Conservation (phyloP, 2,329 filamentous ascomycete species). For the Scedosporium boydii region DNA sequence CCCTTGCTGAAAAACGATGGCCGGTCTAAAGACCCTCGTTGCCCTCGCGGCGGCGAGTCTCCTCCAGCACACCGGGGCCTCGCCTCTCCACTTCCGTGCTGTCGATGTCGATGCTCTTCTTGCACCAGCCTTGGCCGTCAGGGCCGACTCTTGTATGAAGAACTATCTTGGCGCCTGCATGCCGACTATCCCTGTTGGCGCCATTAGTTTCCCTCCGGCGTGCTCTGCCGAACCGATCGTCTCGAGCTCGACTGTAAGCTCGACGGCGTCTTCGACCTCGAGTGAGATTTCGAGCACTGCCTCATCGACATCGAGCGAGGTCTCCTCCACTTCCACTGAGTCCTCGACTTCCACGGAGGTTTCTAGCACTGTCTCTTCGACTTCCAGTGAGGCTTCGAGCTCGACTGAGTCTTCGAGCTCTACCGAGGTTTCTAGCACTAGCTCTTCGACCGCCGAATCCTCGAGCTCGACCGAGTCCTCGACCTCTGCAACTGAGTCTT, state of each 20-base stretch:
- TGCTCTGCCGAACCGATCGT: too few species aligned
- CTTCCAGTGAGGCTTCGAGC: conserved; percentile 8
- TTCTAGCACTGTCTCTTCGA: conserved; percentile 7
- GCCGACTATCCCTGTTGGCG: not conserved
- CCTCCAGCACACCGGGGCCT: conserved; percentile 26
- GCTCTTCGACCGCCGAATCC: too few species aligned
- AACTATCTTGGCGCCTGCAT: not conserved
- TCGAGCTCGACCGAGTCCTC: too few species aligned
- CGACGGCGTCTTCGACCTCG: too few species aligned
- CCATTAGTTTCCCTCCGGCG: not conserved
- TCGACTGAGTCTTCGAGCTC: conserved; percentile 7
- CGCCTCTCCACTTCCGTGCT: conserved; percentile 32
- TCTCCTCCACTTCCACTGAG: not conserved
- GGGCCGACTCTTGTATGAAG: not conserved
- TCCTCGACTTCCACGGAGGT: conserved; percentile 9
- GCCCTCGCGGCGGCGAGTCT: conserved; percentile 29
- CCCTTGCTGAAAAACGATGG: conserved; percentile 13
- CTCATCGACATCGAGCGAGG: conserved; percentile 11
- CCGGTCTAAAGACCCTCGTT: conserved; percentile 21
- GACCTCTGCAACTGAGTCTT: too few species aligned
- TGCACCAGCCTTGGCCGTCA: not conserved
- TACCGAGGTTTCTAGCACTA: too few species aligned
- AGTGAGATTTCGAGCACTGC: too few species aligned
- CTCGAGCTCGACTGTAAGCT: too few species aligned
- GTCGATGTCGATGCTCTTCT: conserved; percentile 23